Conservation (phyloP, 345 rosid species). For the Salix udensis region DNA sequence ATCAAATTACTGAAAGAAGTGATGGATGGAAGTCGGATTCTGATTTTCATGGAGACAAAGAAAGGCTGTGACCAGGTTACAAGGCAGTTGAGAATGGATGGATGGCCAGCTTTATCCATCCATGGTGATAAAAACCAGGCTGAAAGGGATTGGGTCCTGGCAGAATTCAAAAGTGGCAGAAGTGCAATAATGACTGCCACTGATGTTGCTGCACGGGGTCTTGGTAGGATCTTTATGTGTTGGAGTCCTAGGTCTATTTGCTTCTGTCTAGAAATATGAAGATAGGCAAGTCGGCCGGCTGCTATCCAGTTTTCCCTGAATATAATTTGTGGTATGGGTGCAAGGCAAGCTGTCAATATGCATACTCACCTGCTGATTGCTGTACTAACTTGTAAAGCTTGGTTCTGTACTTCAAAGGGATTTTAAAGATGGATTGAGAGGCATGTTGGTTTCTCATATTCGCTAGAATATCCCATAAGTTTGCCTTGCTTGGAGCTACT, state of each 20-base stretch:
- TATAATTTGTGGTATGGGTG: conserved; percentile 59
- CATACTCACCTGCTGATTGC: conserved; percentile 8
- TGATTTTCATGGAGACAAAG: conserved; percentile 88
- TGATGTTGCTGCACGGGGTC: conserved; percentile 99
- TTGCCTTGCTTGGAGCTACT: conserved; percentile 13
- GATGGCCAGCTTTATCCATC: conserved; percentile 97
- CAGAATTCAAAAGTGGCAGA: conserved; percentile 93
- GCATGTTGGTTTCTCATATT: conserved; percentile 27
- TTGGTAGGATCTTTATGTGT: conserved; percentile 89
- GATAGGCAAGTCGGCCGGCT: conserved; percentile 86
- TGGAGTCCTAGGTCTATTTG: conserved; percentile 47
- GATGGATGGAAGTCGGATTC: conserved; percentile 82
- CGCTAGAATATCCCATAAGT: conserved; percentile 20
- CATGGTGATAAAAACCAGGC: conserved; percentile 96
- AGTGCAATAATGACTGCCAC: conserved; percentile 94
- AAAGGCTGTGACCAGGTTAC: conserved; percentile 96
- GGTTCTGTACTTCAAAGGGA: conserved; percentile 19
- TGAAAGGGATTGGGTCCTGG: conserved; percentile 94
- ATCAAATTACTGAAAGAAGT: conserved; percentile 64
- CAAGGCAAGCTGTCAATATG: conserved; percentile 25
- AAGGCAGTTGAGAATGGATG: conserved; percentile 94
- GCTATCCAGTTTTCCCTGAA: conserved; percentile 75
- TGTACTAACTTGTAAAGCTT: conserved; percentile 16
- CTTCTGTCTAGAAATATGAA: conserved; percentile 38
- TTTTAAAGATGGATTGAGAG: conserved; percentile 33